Evolutionary conservation across 805 yeast species (phyloP), one percentile per base, ranked within the genome.

Genomic region (Kodamaea laetipori): DNA sequence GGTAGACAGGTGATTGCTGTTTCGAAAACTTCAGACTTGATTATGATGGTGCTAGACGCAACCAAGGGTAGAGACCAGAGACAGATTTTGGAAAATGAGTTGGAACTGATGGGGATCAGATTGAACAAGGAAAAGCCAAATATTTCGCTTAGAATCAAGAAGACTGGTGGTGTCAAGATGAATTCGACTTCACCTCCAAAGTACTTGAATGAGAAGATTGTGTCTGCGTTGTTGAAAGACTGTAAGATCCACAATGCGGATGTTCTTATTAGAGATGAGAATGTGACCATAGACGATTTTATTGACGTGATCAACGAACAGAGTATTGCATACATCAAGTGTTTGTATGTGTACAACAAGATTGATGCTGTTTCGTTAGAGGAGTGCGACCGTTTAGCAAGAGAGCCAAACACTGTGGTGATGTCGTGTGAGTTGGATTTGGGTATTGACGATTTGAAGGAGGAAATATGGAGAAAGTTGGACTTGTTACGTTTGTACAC

Each of bases 1-100:
- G 98, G 98, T 45, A 78, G 96, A 56, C 98, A 94, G 64, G 98
- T 94, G 32, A 90, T 92, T 51, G 86, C 98, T 2, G 94, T 97
- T 0, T 96, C 97, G 0, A 84, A 94, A 63, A 92, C 98, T 0
- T 90, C 97, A 0, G 98, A 94, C 60, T 70, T 92, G 58, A 84
- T 92, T 48, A 69, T 92, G 58, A 94, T 92, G 96, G 90, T 92
- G 43, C 68, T 92, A 51, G 99, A 92, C 67, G 97, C 98, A 1
- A 92, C 99, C 1, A 94, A 94, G 62, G 87, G 95, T 21, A 82
- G 81, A 21, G 90, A 90, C 55, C 99, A 92, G 64, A 74, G 97
- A 51, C 81, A 77, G 55, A 86, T 90, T 44, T 72, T 92, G 51
- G 97, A 92, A 58, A 78, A 78, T 46, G 99, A 92, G 68, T 73